Evolutionary conservation across 164 flowering plant genomes (phyloP).

Genomic region (Platanus orientalis): DNA sequence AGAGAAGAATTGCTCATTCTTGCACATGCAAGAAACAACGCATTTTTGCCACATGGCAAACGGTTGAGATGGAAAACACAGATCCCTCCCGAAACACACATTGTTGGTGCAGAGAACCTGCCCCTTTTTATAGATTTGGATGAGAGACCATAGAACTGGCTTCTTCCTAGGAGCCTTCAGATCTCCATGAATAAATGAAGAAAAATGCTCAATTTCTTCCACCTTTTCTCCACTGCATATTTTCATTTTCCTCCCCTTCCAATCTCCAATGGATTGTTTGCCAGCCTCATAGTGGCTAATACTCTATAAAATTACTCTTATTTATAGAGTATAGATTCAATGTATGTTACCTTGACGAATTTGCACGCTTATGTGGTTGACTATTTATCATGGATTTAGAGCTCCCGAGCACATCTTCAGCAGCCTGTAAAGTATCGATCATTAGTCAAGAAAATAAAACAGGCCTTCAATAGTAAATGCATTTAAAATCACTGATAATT

Average conservation of each 20-base stretch:
- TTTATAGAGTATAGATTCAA: not conserved
- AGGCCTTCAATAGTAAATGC: not conserved
- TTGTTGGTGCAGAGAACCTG: no score
- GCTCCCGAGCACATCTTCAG: constrained; percentile 28
- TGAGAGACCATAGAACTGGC: no score
- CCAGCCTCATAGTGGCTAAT: not conserved
- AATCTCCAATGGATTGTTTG: no score
- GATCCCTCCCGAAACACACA: no score
- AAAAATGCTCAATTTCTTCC: no score
- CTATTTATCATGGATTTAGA: constrained; percentile 27
- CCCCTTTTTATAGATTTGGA: no score
- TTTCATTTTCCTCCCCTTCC: no score
- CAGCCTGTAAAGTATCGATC: constrained; percentile 37
- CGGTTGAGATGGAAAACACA: no score
- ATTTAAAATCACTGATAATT: not conserved
- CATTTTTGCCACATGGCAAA: not conserved
- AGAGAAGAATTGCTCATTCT: not conserved
- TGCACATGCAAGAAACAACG: not conserved
- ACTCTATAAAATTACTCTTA: no score
- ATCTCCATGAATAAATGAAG: no score
- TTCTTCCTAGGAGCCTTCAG: no score
- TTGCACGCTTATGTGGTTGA: constrained; percentile 34
- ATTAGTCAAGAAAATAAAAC: not conserved
- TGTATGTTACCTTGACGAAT: constrained; percentile 35
- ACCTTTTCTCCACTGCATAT: no score